Base-by-base conservation (phyloP, 2,329 filamentous ascomycete genomes). In the Apiospora malaysiana region DNA sequence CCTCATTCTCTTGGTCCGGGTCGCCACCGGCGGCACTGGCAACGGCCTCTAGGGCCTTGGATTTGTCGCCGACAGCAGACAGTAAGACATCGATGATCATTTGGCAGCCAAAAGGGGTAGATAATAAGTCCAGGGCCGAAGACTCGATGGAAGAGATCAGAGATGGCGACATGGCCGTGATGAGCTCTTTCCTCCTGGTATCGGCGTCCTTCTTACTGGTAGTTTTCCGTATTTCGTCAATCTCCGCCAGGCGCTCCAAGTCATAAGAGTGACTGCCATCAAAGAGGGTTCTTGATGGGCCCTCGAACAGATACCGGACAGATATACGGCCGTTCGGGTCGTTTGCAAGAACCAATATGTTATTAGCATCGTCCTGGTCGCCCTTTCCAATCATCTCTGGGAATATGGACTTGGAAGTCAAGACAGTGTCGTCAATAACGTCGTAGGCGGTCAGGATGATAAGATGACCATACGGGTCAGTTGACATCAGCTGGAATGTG, bases 161-260 rank as follows among this genome's bases (percentile, higher is more conserved):
- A 42, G 91, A 88, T 1, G 93, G 90, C 1, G 94, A 94, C 40
- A 97, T 84, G 14, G 90, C 87, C 71, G 90, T 89, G 27, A 94
- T 85, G 56, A 99, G 85, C 80, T 98, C 96, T 75, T 89, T 87
- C 71, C 93, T 90, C 71, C 96, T 90, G 27, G 88, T 82, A 69
- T 92, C 91, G 0, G 94, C 87, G 71, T 97, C 94, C 83, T 99
- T 99, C 84, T 98, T 99, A 74, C 94, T 97, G 1, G 95, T 98
- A 18, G 88, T 91, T 75, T 91, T 89, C 69, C 96, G 91, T 73
- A 97, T 92, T 70, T 90, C 88, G 78, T 93, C 92, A 32, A 98
- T 84, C 80, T 98, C 93, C 71, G 89, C 86, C 5, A 99, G 85
- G 18, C 96, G 82, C 70, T 92, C 89, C 46, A 94, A 82, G 73